A percentile compares a stretch with the other conserved stretches of the same genome.
These are phyloP conservation scores for Cutaneotrichosporon cutaneum DNA, from an alignment of 1,284 basidiomycete genomes.

Conservation along the genomic window DNA sequence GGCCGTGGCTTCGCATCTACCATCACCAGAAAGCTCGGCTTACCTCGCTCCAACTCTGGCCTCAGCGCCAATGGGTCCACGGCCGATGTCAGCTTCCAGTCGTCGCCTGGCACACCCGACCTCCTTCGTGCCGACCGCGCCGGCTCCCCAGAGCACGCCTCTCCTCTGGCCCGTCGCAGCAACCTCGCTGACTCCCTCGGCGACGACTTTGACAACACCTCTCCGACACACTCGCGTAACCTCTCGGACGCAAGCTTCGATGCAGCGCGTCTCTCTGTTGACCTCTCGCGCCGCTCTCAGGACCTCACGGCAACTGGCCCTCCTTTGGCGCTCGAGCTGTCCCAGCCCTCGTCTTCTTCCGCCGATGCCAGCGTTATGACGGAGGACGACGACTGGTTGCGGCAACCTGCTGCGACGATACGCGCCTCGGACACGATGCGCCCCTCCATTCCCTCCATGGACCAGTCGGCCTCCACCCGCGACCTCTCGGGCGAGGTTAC, in stretches of 20 bases:
- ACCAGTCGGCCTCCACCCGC: conserved; percentile 11
- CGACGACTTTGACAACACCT: conserved; percentile 20
- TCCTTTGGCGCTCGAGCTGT: conserved; percentile 44
- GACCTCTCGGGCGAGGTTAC: conserved; percentile 33
- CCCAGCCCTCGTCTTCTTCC: conserved; percentile 26
- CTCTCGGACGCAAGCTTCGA: conserved; percentile 8
- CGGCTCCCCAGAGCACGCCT: conserved; percentile 12
- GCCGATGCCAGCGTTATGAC: conserved; percentile 41
- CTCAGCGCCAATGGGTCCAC: conserved; percentile 21
- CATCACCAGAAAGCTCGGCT: conserved; percentile 43
- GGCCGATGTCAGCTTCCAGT: conserved; percentile 45
- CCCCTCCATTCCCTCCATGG: background rate
- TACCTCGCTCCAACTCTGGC: conserved; percentile 34
- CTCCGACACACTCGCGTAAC: conserved; percentile 10
- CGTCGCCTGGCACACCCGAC: conserved; percentile 48
- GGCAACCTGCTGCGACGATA: conserved; percentile 14
- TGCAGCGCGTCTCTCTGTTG: conserved; percentile 9
- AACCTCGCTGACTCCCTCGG: conserved; percentile 23
- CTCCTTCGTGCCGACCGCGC: conserved; percentile 38
- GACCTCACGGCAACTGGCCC: conserved; percentile 14
- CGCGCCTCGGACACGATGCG: conserved; percentile 13
- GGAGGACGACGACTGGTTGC: conserved; percentile 33
- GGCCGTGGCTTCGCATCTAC: conserved; percentile 39
- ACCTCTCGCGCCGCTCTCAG: conserved; percentile 7
- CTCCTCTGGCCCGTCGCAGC: conserved; percentile 20